These are phyloP conservation scores for Hypoxylon sp. DNA, from an alignment of 2,329 filamentous ascomycete genomes.

Conservation along the genomic window DNA sequence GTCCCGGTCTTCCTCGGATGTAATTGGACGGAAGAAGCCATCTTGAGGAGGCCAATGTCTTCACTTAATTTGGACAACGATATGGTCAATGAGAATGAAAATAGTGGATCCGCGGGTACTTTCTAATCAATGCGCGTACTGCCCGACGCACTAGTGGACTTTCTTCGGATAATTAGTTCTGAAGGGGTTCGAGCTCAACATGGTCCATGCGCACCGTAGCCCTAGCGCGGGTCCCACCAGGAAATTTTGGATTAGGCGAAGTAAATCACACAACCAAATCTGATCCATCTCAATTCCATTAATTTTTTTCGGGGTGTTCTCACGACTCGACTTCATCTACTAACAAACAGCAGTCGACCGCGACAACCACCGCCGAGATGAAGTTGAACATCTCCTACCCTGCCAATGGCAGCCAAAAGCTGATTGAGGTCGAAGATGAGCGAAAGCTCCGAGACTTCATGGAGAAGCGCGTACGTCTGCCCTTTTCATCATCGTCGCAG, in stretches of 20 bases:
- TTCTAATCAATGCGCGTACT: constrained; percentile 14
- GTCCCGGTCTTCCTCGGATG: constrained; percentile 56
- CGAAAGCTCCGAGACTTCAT: constrained; percentile 99
- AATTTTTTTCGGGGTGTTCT: constrained; percentile 45
- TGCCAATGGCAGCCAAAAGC: constrained; percentile 99
- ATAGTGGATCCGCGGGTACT: constrained; percentile 10
- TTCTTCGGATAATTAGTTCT: constrained; percentile 37
- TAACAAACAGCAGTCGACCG: constrained; percentile 53
- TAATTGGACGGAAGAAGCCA: constrained; percentile 58
- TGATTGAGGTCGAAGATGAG: constrained; percentile 99
- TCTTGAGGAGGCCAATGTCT: constrained; percentile 30
- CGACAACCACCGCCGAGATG: constrained; percentile 71
- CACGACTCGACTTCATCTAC: constrained; percentile 53
- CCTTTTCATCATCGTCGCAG: constrained; percentile 39
- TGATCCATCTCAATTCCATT: constrained; percentile 35
- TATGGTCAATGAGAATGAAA: constrained; percentile 5
- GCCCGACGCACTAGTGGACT: constrained; percentile 33
- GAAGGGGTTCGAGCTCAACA: background rate
- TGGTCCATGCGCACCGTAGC: constrained; percentile 49
- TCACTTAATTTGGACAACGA: constrained; percentile 4
- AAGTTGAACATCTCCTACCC: constrained; percentile 87
- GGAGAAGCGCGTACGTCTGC: constrained; percentile 87
- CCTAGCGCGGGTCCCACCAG: constrained; percentile 48
- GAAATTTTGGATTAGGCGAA: constrained; percentile 54
- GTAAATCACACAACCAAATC: constrained; percentile 49